Evolutionary conservation across 495 filamentous ascomycete species (phyloP).

Genomic region (Amphirosellinia nigrospora): DNA sequence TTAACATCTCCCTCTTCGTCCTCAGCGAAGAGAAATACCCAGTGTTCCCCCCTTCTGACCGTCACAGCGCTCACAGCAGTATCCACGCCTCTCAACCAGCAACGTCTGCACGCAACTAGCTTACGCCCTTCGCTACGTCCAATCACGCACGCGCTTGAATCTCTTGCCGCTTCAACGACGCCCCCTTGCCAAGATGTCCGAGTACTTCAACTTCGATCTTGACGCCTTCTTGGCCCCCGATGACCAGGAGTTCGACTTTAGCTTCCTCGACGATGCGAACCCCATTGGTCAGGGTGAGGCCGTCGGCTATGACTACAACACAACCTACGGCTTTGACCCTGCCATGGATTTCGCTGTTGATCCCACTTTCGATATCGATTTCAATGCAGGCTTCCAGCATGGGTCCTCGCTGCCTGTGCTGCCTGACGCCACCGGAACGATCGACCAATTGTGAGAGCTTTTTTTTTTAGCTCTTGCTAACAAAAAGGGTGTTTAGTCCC

Average conservation of each 20-base stretch:
- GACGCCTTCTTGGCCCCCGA: constrained; percentile 79
- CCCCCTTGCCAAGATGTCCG: constrained; percentile 30
- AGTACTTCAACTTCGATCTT: constrained; percentile 75
- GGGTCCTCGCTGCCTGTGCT: constrained; percentile 55
- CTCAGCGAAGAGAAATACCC: constrained; percentile 32
- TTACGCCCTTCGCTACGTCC: not conserved
- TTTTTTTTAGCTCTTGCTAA: constrained; percentile 45
- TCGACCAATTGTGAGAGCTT: constrained; percentile 32
- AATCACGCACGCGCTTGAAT: constrained; percentile 20
- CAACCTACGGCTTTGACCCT: constrained; percentile 14
- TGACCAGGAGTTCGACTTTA: constrained; percentile 74
- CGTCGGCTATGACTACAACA: constrained; percentile 2
- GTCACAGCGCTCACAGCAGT: not conserved
- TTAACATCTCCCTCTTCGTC: constrained; percentile 17
- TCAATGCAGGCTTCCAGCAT: constrained; percentile 53
- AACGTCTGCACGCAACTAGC: constrained; percentile 14
- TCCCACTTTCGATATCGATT: constrained; percentile 55
- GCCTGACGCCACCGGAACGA: constrained; percentile 25
- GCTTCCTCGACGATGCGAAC: constrained; percentile 42
- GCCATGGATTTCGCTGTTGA: not conserved
- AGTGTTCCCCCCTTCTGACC: constrained; percentile 5
- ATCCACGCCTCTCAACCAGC: constrained; percentile 5
- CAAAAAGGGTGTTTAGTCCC: constrained; percentile 38
- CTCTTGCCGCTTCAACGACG: constrained; percentile 32
- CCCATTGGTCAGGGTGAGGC: constrained; percentile 31